Base-by-base conservation (phyloP, 176 grass and related monocot species). In the Hsuehochloa calcarea region DNA sequence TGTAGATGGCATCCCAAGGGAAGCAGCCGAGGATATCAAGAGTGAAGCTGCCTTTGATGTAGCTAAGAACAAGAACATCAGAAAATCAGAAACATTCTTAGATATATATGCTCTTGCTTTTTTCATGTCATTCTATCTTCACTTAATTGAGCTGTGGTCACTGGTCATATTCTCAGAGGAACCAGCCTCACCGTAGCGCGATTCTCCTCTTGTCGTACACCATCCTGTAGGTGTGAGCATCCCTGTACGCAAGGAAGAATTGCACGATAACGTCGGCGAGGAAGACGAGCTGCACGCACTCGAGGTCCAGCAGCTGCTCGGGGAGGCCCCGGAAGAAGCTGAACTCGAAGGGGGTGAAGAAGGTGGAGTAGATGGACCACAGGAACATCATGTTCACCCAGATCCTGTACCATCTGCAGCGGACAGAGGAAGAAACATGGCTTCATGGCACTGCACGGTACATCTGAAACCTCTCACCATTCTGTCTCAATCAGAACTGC, bases 1-100 rank as follows among this genome's bases (percentile, higher is more conserved):
- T 98, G 82, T 98, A 98, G 62, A 98, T 85, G 34, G 69, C 77
- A 59, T 98, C 95, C 95, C 95, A 98, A 8, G 95, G 95, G 79
- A 95, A 78, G 72, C 95, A 98, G 68, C 91, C 93, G 16, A 98
- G 95, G 60, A 98, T 25, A 27, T 95, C 93, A 27, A 95, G 84
- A 46, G 56, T 66, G 65, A 98, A 95, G 79, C 87, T 90, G 46
- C 91, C 85, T 72, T 83, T 98, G 41, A 98, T 61, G 43, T 98
- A 98, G 72, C 95, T 98, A 65, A 72, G 59, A 14, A 34, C n/a
- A 84, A 44, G 11, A 65, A 66, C 37, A 77, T 16, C 9, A 47
- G 59, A 49, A 44, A 66, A 70, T 49, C 59, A 66, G 31, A 65
- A 35, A 41, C 54, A 78, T 25, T 62, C 5, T 51, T 29, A 52